phyloP scores from a whole-genome alignment of 73 alveolate species.

The Blepharisma stoltei region DNA sequence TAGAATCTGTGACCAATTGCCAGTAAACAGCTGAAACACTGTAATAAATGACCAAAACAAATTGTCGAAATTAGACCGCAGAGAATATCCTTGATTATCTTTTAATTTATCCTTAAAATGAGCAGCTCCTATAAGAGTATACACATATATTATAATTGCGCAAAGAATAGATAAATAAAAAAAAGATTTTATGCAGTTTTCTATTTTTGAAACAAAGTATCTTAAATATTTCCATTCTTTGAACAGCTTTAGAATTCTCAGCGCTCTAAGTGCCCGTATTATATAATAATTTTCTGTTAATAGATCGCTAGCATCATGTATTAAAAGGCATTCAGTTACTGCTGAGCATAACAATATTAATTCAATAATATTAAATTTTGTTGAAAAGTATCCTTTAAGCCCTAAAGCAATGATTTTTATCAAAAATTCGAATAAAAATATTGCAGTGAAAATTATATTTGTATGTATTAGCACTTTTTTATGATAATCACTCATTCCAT shows the following conservation, averaged over 20 bases:
- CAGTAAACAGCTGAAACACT: constrained; percentile 50
- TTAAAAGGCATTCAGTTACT: constrained; percentile 63
- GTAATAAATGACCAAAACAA: constrained; percentile 31
- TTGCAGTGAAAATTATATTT: constrained; percentile 59
- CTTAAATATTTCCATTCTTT: constrained; percentile 42
- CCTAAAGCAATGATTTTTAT: constrained; percentile 76
- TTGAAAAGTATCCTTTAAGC: constrained; percentile 59
- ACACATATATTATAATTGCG: constrained; percentile 39
- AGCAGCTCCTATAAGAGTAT: constrained; percentile 45
- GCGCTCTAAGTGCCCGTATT: constrained; percentile 53
- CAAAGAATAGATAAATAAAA: constrained; percentile 39
- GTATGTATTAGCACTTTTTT: constrained; percentile 31
- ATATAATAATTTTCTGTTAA: background rate
- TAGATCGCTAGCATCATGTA: constrained; percentile 39
- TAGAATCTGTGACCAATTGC: constrained; percentile 54
- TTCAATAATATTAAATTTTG: constrained; percentile 82
- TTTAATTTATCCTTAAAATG: constrained; percentile 37
- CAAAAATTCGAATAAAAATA: constrained; percentile 69
- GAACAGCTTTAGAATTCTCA: constrained; percentile 57
- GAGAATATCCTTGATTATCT: constrained; percentile 5
- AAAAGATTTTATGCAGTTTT: constrained; percentile 25
- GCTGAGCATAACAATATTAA: constrained; percentile 75
- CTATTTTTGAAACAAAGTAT: background rate
- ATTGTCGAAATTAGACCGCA: constrained; percentile 19
- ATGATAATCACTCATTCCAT: background rate